Conservation (phyloP, 2,329 filamentous ascomycete genomes). For the Plenodomus lindquistii region DNA sequence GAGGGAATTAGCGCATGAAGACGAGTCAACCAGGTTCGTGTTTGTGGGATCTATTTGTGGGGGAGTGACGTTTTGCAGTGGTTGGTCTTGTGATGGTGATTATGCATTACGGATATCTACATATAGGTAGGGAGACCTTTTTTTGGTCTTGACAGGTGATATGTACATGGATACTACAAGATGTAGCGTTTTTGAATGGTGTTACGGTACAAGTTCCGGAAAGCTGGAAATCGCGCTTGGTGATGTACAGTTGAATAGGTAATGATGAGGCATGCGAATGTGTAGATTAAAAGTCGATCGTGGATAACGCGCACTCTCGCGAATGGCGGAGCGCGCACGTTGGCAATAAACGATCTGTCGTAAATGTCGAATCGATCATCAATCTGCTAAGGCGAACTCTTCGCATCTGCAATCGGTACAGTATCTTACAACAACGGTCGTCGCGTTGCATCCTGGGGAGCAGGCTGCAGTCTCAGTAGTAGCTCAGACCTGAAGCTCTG, state of each 20-base stretch:
- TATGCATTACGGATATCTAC: no score
- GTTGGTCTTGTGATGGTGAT: no score
- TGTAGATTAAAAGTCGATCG: background rate
- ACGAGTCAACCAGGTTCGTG: no score
- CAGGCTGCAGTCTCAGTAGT: slow-evolving; percentile 27
- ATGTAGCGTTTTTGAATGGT: no score
- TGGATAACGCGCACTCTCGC: background rate
- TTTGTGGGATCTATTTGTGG: no score
- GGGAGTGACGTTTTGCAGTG: no score
- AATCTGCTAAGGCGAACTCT: background rate
- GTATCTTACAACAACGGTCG: background rate
- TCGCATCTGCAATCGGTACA: background rate
- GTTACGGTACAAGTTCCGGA: background rate
- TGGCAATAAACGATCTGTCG: background rate
- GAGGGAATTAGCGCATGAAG: no score
- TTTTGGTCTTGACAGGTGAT: no score
- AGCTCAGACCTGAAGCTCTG: slow-evolving; percentile 32
- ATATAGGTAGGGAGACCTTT: no score
- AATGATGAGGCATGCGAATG: background rate
- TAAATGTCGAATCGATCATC: background rate
- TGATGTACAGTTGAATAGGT: background rate
- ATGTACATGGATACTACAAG: no score
- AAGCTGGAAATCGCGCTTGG: background rate
- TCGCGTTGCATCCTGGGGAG: background rate
- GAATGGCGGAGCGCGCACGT: background rate